phyloP scores from a whole-genome alignment of 2,329 filamentous ascomycete genomes.

The Fusarium temperatum region DNA sequence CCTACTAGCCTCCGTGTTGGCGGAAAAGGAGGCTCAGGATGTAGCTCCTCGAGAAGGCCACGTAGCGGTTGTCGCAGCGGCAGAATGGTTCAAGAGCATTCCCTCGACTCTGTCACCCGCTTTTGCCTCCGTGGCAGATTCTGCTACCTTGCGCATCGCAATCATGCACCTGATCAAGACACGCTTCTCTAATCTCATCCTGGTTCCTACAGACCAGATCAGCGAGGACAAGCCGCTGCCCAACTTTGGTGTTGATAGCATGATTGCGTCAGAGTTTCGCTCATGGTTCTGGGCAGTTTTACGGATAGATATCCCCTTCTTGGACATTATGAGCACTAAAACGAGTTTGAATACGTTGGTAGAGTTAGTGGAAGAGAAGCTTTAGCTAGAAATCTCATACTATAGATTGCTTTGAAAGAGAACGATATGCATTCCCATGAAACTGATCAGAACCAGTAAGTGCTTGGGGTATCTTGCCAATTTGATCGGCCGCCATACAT shows the following conservation, averaged over 20 bases:
- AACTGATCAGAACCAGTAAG: rapidly evolving
- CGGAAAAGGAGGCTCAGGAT: not conserved
- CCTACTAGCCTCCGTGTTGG: not conserved
- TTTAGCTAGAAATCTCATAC: rapidly evolving
- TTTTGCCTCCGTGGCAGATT: not conserved
- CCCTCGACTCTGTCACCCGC: not conserved
- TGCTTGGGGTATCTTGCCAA: not conserved
- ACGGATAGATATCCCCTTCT: not conserved
- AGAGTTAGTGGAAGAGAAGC: not conserved
- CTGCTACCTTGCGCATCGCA: not conserved
- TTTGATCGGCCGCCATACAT: not conserved
- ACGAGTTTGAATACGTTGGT: not conserved
- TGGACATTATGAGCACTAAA: not conserved
- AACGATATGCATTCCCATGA: not conserved
- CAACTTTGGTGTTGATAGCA: not conserved
- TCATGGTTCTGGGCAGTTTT: not conserved
- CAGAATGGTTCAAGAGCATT: not conserved
- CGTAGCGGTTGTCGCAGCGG: not conserved
- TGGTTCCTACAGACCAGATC: not conserved
- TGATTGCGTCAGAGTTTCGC: not conserved
- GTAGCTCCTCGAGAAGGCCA: not conserved
- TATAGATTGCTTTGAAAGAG: not conserved
- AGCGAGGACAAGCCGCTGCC: not conserved
- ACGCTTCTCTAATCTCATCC: not conserved
- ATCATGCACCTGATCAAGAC: not conserved